phyloP scores from a whole-genome alignment of 148 eudicot genomes.

The Gaultheria prostrata region DNA sequence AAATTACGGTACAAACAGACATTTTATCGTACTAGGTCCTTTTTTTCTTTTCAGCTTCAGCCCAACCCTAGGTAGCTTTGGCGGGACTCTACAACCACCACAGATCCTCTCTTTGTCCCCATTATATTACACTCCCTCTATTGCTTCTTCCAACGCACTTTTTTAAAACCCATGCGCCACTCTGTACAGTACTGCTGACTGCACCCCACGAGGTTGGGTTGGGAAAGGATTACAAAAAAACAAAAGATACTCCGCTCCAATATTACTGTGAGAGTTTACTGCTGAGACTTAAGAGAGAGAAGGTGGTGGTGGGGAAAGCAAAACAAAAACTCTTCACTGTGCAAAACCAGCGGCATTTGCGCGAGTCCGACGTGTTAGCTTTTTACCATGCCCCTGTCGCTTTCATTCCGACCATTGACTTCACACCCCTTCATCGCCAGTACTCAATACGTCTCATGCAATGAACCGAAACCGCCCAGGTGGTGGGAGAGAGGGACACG shows the following conservation, averaged over 20 bases:
- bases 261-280: too few relatives aligned
- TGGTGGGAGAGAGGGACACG: neutral
- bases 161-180: neutral
- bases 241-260: neutral
- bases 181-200: neutral
- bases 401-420: conserved; percentile 27
- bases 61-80: neutral
- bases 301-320: neutral
- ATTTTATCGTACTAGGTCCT: neutral
- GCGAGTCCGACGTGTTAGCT: conserved; percentile 49
- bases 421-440: neutral
- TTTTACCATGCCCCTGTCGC: conserved; percentile 22
- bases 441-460: neutral
- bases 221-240: neutral
- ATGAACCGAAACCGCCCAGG: neutral
- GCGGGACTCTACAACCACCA: neutral
- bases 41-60: neutral
- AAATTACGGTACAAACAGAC: neutral
- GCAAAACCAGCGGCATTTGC: conserved; percentile 40
- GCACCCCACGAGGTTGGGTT: neutral
- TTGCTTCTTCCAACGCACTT: neutral
- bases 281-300: too few relatives aligned
- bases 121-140: neutral
- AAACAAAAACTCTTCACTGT: neutral
- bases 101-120: neutral